These are phyloP conservation scores for Fonsecaea pedrosoi DNA, from an alignment of 2,329 filamentous ascomycete genomes.

Conservation along the genomic window DNA sequence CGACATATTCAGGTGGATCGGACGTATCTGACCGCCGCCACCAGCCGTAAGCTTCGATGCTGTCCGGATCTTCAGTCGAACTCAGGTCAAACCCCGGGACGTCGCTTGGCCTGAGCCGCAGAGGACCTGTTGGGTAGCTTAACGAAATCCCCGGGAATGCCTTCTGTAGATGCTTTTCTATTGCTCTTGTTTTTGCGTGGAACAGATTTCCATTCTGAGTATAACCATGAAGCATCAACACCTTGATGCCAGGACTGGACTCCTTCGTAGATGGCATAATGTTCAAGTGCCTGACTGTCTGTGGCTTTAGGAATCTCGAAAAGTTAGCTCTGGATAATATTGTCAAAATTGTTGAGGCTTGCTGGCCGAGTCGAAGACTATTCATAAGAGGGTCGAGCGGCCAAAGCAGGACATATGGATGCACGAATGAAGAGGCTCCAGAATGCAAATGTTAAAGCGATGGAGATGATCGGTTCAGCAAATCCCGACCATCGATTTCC, in stretches of 20 bases:
- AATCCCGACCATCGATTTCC: not conserved
- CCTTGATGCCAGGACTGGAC: slow-evolving; percentile 56
- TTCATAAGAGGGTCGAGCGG: slow-evolving; percentile 15
- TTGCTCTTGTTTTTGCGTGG: slow-evolving; percentile 83
- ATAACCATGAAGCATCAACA: slow-evolving; percentile 85
- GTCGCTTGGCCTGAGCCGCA: slow-evolving; percentile 67
- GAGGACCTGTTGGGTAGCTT: slow-evolving; percentile 73
- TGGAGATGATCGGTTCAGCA: not conserved
- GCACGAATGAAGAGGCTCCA: slow-evolving; percentile 5
- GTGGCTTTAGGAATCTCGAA: not conserved
- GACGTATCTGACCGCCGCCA: slow-evolving; percentile 72
- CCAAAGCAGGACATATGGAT: not conserved
- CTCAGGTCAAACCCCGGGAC: slow-evolving; percentile 70
- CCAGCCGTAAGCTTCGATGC: slow-evolving; percentile 80
- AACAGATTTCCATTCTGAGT: slow-evolving; percentile 89
- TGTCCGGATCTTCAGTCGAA: slow-evolving; percentile 53
- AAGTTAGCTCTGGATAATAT: not conserved
- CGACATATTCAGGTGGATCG: slow-evolving; percentile 68
- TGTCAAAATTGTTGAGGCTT: slow-evolving; percentile 1
- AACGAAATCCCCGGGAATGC: slow-evolving; percentile 69
- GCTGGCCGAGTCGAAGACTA: slow-evolving; percentile 11
- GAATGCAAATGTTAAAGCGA: not conserved
- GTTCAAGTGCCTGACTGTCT: slow-evolving; percentile 13
- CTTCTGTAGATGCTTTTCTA: slow-evolving; percentile 81
- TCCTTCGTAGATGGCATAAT: slow-evolving; percentile 33